Conservation (phyloP, 208 protist species). For the Acanthamoeba triangularis region DNA sequence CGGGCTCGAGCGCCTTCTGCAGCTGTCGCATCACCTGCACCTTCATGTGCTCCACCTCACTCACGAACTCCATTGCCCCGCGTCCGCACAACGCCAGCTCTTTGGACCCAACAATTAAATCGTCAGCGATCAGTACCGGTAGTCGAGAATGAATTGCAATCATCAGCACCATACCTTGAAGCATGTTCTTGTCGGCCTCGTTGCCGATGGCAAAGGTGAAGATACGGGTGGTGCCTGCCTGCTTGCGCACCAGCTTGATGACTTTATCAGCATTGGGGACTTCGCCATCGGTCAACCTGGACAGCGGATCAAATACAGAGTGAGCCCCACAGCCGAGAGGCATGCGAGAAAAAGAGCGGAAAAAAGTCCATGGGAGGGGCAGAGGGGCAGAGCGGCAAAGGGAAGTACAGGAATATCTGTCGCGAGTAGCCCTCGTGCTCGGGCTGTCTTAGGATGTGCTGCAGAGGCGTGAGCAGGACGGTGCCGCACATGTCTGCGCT, state of each 20-base stretch:
- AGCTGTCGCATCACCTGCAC: slow-evolving; percentile 10
- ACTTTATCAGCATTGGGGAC: neutral
- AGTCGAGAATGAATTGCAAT: too few species aligned
- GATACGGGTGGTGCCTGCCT: neutral
- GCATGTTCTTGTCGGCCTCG: neutral
- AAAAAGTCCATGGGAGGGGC: too few species aligned
- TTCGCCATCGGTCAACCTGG: slow-evolving; percentile 58
- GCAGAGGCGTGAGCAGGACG: slow-evolving; percentile 79
- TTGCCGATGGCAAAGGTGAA: slow-evolving; percentile 43
- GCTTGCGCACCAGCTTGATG: neutral
- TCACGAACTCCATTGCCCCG: neutral
- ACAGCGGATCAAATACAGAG: too few species aligned
- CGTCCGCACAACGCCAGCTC: slow-evolving; percentile 38
- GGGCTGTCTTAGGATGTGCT: neutral
- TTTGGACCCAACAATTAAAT: slow-evolving; percentile 23
- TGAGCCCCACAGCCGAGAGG: too few species aligned
- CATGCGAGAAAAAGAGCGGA: too few species aligned
- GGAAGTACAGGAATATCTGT: slow-evolving; percentile 62
- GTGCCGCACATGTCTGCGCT: slow-evolving; percentile 83
- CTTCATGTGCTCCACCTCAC: neutral
- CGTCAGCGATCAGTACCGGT: slow-evolving; percentile 46
- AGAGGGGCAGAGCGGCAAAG: too few species aligned
- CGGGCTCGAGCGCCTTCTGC: neutral
- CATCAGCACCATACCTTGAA: too few species aligned
- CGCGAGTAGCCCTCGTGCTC: slow-evolving; percentile 57